These are phyloP conservation scores for Cadophora luteo-olivacea DNA, from an alignment of 2,329 filamentous ascomycete species.

Conservation along the genomic window DNA sequence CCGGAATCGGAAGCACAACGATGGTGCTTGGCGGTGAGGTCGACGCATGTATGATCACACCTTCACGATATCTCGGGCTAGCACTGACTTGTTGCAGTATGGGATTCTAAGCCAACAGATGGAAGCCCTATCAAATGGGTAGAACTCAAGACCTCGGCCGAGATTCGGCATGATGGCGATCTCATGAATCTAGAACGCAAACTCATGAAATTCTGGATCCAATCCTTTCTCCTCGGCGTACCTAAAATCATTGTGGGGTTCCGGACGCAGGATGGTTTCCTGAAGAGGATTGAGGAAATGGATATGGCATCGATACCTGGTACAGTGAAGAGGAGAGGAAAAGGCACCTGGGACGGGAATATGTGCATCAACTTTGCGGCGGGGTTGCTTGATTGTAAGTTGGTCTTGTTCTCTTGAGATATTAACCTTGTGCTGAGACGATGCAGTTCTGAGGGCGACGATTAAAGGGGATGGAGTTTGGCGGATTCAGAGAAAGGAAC, in stretches of 20 bases:
- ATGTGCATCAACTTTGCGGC: slow-evolving; percentile 91
- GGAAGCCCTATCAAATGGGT: slow-evolving; percentile 84
- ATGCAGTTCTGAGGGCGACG: slow-evolving; percentile 65
- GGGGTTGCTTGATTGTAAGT: slow-evolving; percentile 77
- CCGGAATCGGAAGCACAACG: slow-evolving; percentile 77
- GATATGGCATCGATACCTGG: slow-evolving; percentile 80
- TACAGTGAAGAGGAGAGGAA: slow-evolving; percentile 71
- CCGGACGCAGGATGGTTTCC: slow-evolving; percentile 73
- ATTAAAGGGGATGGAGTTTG: slow-evolving; percentile 76
- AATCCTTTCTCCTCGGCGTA: slow-evolving; percentile 92
- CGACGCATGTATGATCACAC: slow-evolving; percentile 71
- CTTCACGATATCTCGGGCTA: not conserved
- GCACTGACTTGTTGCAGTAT: slow-evolving; percentile 59
- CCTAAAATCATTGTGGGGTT: slow-evolving; percentile 93
- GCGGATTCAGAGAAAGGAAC: slow-evolving; percentile 73
- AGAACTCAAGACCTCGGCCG: slow-evolving; percentile 89
- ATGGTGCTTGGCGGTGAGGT: slow-evolving; percentile 92
- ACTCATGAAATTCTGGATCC: slow-evolving; percentile 94
- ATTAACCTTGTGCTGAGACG: slow-evolving; percentile 29
- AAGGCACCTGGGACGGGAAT: slow-evolving; percentile 84
- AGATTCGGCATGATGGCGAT: slow-evolving; percentile 72
- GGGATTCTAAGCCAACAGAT: slow-evolving; percentile 77
- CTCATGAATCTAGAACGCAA: slow-evolving; percentile 84
- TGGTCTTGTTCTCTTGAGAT: not conserved
- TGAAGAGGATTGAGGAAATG: slow-evolving; percentile 77